A percentile compares a stretch with the other conserved stretches of the same genome.
These are phyloP conservation scores for Wickerhamomyces tratensis DNA, from an alignment of 805 yeast genomes.

Conservation along the genomic window DNA sequence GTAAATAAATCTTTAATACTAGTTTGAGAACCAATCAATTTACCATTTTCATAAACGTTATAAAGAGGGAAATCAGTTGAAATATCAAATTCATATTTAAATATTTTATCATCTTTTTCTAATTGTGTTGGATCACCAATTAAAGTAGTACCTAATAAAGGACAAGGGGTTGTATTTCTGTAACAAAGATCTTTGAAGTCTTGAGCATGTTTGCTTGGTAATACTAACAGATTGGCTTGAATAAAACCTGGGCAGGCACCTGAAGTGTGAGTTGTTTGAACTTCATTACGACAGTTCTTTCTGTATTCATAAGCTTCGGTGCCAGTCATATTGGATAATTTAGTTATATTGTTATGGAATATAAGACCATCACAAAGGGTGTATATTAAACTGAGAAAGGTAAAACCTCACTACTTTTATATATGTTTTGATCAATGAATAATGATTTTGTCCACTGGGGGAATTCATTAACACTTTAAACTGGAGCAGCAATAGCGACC, in stretches of 20 bases:
- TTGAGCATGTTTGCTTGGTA: conserved; percentile 21
- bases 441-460: no score
- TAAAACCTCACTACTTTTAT: no score
- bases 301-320: conserved; percentile 2
- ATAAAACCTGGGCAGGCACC: conserved; percentile 20
- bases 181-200: conserved; percentile 27
- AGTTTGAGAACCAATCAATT: conserved; percentile 13
- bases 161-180: conserved; percentile 31
- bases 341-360: no score
- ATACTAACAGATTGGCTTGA: conserved; percentile 29
- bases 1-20: conserved; percentile 24
- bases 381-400: no score
- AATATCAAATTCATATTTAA: conserved; percentile 17
- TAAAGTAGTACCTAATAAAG: conserved; percentile 22
- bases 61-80: conserved; percentile 27
- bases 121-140: conserved; percentile 17
- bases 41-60: conserved; percentile 24
- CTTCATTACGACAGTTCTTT: conserved; percentile 8
- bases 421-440: no score
- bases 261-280: conserved; percentile 11
- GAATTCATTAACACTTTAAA: no score
- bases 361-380: no score
- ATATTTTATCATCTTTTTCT: conserved; percentile 6
- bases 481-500: no score
- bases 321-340: not conserved